A percentile compares a stretch with the other conserved stretches of the same genome.
Evolutionary conservation across 768 basidiomycete species (phyloP).

Genomic region (Suillus hirtellus): DNA sequence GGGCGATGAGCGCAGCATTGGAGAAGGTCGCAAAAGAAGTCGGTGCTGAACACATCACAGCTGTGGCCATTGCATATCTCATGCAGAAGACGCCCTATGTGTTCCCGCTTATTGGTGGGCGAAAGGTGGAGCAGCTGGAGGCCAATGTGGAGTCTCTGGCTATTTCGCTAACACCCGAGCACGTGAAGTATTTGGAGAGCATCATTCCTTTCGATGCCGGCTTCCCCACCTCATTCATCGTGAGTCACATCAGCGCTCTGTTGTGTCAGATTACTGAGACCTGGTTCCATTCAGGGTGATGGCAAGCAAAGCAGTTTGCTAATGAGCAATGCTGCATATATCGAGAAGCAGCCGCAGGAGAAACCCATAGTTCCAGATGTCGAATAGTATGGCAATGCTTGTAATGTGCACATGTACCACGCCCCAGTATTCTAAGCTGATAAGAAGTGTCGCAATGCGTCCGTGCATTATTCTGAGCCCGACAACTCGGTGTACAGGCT

Average conservation of each 20-base stretch:
- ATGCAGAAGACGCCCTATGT: background rate
- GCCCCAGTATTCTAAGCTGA: background rate
- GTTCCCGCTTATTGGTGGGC: background rate
- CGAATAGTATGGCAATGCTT: background rate
- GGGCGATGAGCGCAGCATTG: background rate
- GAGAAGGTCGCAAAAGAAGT: background rate
- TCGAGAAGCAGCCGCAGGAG: background rate
- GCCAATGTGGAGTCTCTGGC: background rate
- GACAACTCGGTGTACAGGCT: background rate
- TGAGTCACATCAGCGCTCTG: background rate
- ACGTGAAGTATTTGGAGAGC: background rate
- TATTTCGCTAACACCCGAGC: background rate
- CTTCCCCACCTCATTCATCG: background rate
- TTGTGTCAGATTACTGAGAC: background rate
- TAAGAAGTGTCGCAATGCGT: too few species aligned
- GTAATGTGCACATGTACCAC: background rate
- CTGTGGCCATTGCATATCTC: background rate
- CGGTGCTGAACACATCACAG: background rate
- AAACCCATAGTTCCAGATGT: background rate
- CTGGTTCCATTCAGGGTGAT: background rate
- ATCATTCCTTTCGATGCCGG: background rate
- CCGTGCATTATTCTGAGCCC: background rate
- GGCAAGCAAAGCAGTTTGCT: background rate
- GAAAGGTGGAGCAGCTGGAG: background rate
- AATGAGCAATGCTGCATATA: background rate